Base-by-base conservation (phyloP, 2,329 filamentous ascomycete genomes). In the Colletotrichum destructivum region DNA sequence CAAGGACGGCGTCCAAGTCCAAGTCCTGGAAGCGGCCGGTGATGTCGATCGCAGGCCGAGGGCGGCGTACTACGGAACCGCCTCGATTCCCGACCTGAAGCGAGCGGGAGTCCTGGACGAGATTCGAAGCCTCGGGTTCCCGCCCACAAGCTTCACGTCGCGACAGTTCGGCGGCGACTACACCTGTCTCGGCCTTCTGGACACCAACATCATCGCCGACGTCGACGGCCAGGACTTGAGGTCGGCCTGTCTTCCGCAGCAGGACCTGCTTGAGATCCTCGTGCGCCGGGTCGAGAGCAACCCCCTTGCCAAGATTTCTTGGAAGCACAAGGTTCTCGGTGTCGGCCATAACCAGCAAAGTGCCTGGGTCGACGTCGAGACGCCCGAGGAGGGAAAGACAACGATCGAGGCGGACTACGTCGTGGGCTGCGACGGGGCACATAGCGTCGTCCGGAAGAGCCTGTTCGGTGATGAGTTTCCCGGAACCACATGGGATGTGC, bases 51-150 rank as follows among this genome's bases (percentile, higher is more conserved):
- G 71, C 6, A 77, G 79, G 56, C 78, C 79, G 11, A 77, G 79
- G 38, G 80, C 80, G 4, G 78, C 75, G 56, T 76, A 79, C 72
- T 80, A 81, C 71, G 77, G 72, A 54, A 83, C 87, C 0, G 84
- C 88, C 0, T 89, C 88, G 0, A 85, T 89, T 54, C 86, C 86
- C 51, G 88, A 90, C 71, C 84, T 92, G 56, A 76, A 82, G 49
- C 85, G 87, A 21, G 89, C 89, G 1, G 80, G 79, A 0, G 73
- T 81, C 11, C 71, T 80, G 6, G 77, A 78, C 31, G 76, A 79
- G 7, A 76, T 80, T 23, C 51, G 51, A 15, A 21, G 51, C 51
- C 12, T 5, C 4, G 51, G 51, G 21, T 54, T 54, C 23, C 51
- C 51, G 51, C 51, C 51, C 4, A 54, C 51, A 54, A 54, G 51